Conservation (phyloP, 2,329 filamentous ascomycete genomes). For the Sporothrix schenckii region DNA sequence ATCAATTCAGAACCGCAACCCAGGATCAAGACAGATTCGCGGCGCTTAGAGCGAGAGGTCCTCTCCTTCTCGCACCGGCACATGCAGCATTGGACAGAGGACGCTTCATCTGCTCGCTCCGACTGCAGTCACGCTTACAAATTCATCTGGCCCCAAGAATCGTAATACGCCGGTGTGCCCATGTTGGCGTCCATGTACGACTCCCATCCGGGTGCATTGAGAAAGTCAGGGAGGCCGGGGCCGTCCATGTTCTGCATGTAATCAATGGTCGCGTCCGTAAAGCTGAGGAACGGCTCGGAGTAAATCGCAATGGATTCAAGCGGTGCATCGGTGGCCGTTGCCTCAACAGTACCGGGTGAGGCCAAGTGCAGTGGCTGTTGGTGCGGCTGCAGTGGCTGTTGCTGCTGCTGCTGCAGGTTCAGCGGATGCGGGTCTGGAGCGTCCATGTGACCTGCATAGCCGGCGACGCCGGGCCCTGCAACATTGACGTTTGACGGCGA, state of each 20-base stretch:
- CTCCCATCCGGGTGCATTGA: constrained; percentile 31
- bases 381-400: background rate
- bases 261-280: constrained; percentile 39
- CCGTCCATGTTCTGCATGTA: constrained; percentile 40
- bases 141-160: constrained; percentile 23
- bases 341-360: background rate
- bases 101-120: too few species aligned
- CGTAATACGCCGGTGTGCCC: constrained; percentile 28
- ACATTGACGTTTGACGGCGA: background rate
- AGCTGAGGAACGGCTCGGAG: constrained; percentile 27
- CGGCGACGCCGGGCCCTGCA: background rate
- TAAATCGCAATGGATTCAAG: constrained; percentile 8
- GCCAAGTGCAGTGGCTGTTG: background rate
- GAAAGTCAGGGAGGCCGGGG: constrained; percentile 30
- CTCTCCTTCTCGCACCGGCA: background rate
- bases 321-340: constrained; percentile 10
- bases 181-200: constrained; percentile 30
- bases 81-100: background rate
- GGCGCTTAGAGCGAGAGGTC: background rate
- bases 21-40: background rate
- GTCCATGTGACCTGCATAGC: background rate
- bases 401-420: background rate
- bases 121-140: background rate
- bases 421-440: background rate
- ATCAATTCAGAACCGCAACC: constrained; percentile 12